These are phyloP conservation scores for Pestalotiopsis sp. DNA, from an alignment of 2,329 filamentous ascomycete species.

Conservation along the genomic window DNA sequence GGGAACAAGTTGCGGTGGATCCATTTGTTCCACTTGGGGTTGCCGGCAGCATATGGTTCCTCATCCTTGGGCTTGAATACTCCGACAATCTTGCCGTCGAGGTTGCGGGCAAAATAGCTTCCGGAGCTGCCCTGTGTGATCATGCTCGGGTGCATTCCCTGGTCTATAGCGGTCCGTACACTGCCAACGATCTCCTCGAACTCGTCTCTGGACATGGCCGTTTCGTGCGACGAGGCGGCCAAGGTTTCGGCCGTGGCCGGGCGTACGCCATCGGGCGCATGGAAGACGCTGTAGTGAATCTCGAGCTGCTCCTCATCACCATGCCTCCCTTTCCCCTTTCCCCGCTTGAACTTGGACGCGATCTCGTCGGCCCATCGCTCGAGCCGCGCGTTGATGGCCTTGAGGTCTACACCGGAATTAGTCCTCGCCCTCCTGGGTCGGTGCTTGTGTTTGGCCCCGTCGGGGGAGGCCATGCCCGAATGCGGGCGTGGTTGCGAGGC, in stretches of 20 bases:
- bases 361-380: slow-evolving; percentile 99
- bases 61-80: slow-evolving; percentile 99
- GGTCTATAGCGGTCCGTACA: slow-evolving; percentile 85
- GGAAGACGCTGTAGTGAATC: slow-evolving; percentile 97
- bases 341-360: slow-evolving; percentile 92
- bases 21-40: slow-evolving; percentile 99
- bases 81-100: slow-evolving; percentile 89
- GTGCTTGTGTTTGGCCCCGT: slow-evolving; percentile 41
- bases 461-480: slow-evolving; percentile 62
- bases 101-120: slow-evolving; percentile 94
- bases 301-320: slow-evolving; percentile 85
- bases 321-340: slow-evolving; percentile 70
- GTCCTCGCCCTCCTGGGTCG: slow-evolving; percentile 56
- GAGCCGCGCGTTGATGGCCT: slow-evolving; percentile 93
- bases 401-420: slow-evolving; percentile 93
- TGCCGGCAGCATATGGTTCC: slow-evolving; percentile 94
- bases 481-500: slow-evolving; percentile 64
- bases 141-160: slow-evolving; percentile 91
- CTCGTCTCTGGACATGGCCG: slow-evolving; percentile 74
- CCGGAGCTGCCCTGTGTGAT: slow-evolving; percentile 97
- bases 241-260: slow-evolving; percentile 78
- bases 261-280: slow-evolving; percentile 83
- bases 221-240: slow-evolving; percentile 55
- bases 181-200: slow-evolving; percentile 91
- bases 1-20: slow-evolving; percentile 97